Conservation (phyloP, 306 rosid species). For the Trichosanthes cucumerina region DNA sequence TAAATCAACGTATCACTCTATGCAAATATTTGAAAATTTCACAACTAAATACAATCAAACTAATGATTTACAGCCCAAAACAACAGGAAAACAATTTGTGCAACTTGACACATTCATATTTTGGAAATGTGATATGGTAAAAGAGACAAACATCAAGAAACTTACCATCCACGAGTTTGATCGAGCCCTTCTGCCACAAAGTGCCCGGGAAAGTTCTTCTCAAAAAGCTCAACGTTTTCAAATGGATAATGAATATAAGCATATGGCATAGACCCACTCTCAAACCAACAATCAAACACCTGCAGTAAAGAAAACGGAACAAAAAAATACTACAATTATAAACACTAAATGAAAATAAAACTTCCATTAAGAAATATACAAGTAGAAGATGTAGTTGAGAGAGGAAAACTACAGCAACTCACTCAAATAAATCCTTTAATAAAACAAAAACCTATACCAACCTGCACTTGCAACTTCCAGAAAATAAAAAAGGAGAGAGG, state of each 20-base stretch:
- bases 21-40: background rate
- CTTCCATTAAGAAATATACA: background rate
- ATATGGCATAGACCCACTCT: slow-evolving; percentile 99
- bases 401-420: background rate
- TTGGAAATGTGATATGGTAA: background rate
- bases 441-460: background rate
- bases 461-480: background rate
- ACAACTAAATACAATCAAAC: background rate
- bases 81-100: background rate
- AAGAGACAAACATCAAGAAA: slow-evolving; percentile 19
- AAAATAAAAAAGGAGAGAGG: background rate
- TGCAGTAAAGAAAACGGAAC: slow-evolving; percentile 25
- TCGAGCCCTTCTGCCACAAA: slow-evolving; percentile 97
- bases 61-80: background rate
- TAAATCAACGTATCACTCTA: background rate
- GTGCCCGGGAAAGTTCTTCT: slow-evolving; percentile 88
- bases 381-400: background rate
- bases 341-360: background rate
- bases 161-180: slow-evolving; percentile 96
- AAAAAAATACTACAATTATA: background rate
- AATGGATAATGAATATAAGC: slow-evolving; percentile 96
- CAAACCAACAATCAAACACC: slow-evolving; percentile 99
- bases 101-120: background rate
- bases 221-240: slow-evolving; percentile 74
- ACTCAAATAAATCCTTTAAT: background rate